Base-by-base conservation (phyloP, 768 basidiomycete genomes). In the Leccinum disarticulatum region DNA sequence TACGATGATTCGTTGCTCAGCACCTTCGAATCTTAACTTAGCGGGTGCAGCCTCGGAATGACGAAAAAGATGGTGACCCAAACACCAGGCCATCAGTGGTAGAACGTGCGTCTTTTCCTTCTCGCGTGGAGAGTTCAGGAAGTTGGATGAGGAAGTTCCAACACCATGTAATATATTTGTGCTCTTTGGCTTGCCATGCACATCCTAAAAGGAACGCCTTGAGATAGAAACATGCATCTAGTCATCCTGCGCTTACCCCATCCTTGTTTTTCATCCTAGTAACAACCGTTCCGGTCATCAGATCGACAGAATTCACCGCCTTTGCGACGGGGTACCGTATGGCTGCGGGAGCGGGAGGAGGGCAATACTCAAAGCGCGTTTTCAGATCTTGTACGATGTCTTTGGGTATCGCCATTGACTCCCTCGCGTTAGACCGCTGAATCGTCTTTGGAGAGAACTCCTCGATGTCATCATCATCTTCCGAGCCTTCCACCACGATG, bases 81-180 rank as follows among this genome's bases (percentile, higher is more conserved):
- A 58, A 54, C 61, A 74, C 67, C 66, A 74, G 5, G 71, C 74
- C 9, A 47, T 14, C 35, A 74, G 55, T 38, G 73, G 74, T 3
- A 72, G 54, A 43, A 15, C 60, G 6, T 7, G 38, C 0, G 2
- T 41, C 2, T 15, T 55, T 31, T 65, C 64, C 36, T 33, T 64
- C 47, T 57, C 58, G 6, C 59, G 66, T 14, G 35, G 0, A 31
- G 69, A 58, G 49, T 73, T 64, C 22, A 53, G 7, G 28, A 75
- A 63, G 19, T 61, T 57, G 31, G 73, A 71, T 2, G 73, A 71
- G 15, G 71, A 75, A 10, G 68, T 74, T 43, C 62, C 66, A 13
- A 75, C 47, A 13, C 6, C 48, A 58, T 75, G 74, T n/a, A 31
- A 25, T 0, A 19, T 1, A 6, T 27, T 27, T 10, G 46, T 55